Conservation (phyloP, 768 basidiomycete genomes). For the Lyophyllum atratum region DNA sequence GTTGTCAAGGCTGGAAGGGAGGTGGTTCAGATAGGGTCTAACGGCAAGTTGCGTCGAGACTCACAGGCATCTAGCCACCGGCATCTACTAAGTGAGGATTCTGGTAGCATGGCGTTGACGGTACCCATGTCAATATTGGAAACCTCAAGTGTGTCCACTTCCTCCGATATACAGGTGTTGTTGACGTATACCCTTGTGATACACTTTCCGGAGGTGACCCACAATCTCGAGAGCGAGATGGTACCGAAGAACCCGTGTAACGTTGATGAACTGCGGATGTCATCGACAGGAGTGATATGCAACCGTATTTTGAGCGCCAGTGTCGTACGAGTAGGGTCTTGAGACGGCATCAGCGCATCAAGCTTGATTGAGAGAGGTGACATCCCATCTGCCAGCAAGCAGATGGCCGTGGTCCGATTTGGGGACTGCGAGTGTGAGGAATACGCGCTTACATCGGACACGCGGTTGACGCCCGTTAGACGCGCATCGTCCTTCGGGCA, state of each 20-base stretch:
- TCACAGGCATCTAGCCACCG: conserved; percentile 71
- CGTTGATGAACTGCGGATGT: conserved; percentile 53
- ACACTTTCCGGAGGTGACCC: conserved; percentile 59
- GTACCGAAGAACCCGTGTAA: conserved; percentile 65
- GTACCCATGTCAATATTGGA: conserved; percentile 49
- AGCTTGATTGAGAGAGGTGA: conserved; percentile 60
- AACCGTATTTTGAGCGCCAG: conserved; percentile 59
- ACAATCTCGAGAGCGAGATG: conserved; percentile 54
- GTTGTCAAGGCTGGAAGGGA: conserved; percentile 49
- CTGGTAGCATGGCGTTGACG: conserved; percentile 61
- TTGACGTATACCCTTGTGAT: conserved; percentile 60
- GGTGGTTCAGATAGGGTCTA: conserved; percentile 22
- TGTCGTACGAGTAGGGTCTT: conserved; percentile 33
- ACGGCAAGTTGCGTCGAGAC: conserved; percentile 29
- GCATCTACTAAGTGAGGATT: conserved; percentile 65
- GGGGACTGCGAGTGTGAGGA: conserved; percentile 15
- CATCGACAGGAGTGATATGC: conserved; percentile 54
- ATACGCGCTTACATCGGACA: conserved; percentile 8
- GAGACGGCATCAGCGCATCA: conserved; percentile 48
- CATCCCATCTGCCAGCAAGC: conserved; percentile 71
- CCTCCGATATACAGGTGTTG: conserved; percentile 52
- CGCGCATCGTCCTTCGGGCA: not conserved
- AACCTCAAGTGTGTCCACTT: conserved; percentile 52
- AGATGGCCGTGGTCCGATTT: conserved; percentile 42
- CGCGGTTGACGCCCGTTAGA: not conserved